Evolutionary conservation across 176 grass and related monocot species (phyloP).

Genomic region (Hordeum vulgare): MorexV3_pseudomolecules_assembly NC_058523.1:516024959-516025458

Average conservation of each 20-base stretch:
- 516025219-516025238: background rate
- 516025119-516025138: background rate
- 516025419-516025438: conserved; percentile 95
- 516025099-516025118: background rate
- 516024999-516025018: background rate
- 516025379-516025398: conserved; percentile 45
- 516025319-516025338: conserved; percentile 91
- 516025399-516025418: conserved; percentile 63
- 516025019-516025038: conserved; percentile 12
- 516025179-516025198: background rate
- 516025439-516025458: conserved; percentile 72
- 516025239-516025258: background rate
- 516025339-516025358: conserved; percentile 68
- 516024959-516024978: background rate
- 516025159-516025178: background rate
- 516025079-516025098: background rate
- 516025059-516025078: background rate
- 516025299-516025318: conserved; percentile 58
- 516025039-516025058: background rate
- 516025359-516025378: conserved; percentile 62
- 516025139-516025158: background rate
- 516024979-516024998: background rate
- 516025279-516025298: background rate
- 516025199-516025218: background rate
- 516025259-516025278: background rate